Evolutionary conservation across 202 grass and related monocot species (phyloP), one percentile per base, ranked within the genome.

Genomic region (Schoenoplectus tabernaemontani): DNA sequence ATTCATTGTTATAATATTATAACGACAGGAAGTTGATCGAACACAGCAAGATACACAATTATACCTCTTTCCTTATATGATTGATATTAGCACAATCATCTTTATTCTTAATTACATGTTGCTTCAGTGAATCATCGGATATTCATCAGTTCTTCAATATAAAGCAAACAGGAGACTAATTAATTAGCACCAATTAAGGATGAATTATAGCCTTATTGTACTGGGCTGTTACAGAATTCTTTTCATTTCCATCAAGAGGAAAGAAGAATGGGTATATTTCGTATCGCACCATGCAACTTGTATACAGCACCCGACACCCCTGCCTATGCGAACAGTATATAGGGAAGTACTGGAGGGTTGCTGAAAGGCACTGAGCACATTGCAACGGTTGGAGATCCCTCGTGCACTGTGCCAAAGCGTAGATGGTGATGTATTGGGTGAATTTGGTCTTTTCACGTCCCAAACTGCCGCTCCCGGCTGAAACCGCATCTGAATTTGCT

Each of bases 201-300:
- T 59, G 56, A 12, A 79, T 24, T 59, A 79, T 48, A 50, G 77
- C 37, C 23, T 28, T 60, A 48, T 34, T 15, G 19, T 79, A 79
- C 23, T 79, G 82, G 38, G 59, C 38, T 28, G 13, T 26, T 3
- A 66, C 23, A 33, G 36, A 41, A 2, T 7, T 24, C 2, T 32
- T 59, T 6, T 8, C 33, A 66, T 20, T 8, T 16, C 28, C 57
- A 72, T 82, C 83, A 37, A 97, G 90, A 4, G 93, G 93, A 78
- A 93, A 93, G 77, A 88, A 93, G 83, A 97, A 97, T 0, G 93
- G 93, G 64, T 97, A 97, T 24, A 97, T 97, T 81, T 97, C 93
- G 78, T 97, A 97, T 59, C 90, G 90, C 64, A 91, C 87, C 75
- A 88, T 88, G 79, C 91, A 97, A 82, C 90, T 97, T 64, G 90